Base-by-base conservation (phyloP, 192 early-diverging fungal genomes). In the Rhizoclosmatium globosum region DNA sequence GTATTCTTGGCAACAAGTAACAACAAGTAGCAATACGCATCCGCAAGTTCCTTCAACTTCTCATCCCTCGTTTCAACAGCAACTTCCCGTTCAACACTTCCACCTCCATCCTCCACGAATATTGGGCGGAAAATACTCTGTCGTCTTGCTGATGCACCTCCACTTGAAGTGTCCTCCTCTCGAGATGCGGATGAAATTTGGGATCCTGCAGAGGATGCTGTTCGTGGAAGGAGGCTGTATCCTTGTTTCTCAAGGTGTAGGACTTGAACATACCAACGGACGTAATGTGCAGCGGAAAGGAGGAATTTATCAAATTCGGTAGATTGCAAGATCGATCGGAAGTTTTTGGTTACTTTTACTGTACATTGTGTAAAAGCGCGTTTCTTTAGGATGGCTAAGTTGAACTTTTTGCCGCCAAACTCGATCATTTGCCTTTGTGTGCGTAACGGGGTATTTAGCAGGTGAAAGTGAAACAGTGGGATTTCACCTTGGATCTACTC, bases 1-100 rank as follows among this genome's bases (percentile, higher is more conserved):
- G 71, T 80, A 47, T 77, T 19, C 19, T 39, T 42, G 0, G 81
- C 81, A 3, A 80, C 74, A 31, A 82, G 74, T 39, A 88, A 76
- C 57, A 88, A 64, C 31, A 88, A 71, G 64, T 86, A 88, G 81
- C 87, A 88, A 61, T 88, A 87, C 6, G 82, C 75, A n/a, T 47
- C 45, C 3, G 71, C 83, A 68, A 88, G 82, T 47, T 82, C 64
- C 47, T 73, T 39, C 42, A 86, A 66, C 0, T 79, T 57, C 46
- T 44, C 47, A 7, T 79, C 64, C 21, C 64, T 61, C 13, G 60
- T 56, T 47, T 43, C 9, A 1, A 45, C 50, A 9, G 68, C 77
- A 68, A 48, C 59, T 64, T 43, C 79, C 64, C 66, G 61, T 48
- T 59, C 70, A 48, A 48, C 43, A 23, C 15, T 74, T 2, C 65